Conservation (phyloP, 2,329 filamentous ascomycete genomes). For the Hypomyces rosellus region DNA sequence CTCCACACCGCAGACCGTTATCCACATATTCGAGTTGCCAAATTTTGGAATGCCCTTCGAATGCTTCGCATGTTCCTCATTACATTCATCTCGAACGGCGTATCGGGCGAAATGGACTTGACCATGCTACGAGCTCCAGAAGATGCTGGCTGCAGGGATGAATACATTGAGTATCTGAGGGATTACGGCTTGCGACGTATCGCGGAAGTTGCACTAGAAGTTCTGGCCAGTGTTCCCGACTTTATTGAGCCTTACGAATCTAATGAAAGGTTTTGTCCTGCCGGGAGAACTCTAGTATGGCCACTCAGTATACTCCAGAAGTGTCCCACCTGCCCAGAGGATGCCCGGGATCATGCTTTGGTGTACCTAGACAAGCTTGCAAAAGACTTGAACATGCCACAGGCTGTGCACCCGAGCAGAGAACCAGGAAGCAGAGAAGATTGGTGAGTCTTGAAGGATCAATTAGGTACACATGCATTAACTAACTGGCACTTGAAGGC, state of each 20-base stretch:
- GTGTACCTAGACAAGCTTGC: conserved; percentile 16
- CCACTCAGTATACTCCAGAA: conserved; percentile 17
- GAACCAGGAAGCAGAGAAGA: conserved; percentile 9
- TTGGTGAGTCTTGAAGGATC: conserved; percentile 13
- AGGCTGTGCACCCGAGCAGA: conserved; percentile 9
- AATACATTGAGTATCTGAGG: conserved; percentile 4
- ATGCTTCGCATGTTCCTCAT: conserved; percentile 20
- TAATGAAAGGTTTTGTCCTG: conserved; percentile 14
- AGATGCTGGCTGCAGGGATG: neutral
- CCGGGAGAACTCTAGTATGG: conserved; percentile 19
- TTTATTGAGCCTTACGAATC: conserved; percentile 12
- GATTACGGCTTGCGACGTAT: conserved; percentile 12
- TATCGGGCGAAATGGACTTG: neutral
- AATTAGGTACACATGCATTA: no score
- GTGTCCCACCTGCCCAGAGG: conserved; percentile 6
- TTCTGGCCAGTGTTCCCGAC: conserved; percentile 17
- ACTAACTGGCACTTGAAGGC: no score
- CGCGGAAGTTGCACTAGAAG: conserved; percentile 13
- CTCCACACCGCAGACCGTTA: conserved; percentile 15
- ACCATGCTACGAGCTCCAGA: neutral
- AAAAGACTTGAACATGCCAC: conserved; percentile 17
- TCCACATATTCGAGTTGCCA: conserved; percentile 14
- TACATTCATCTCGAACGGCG: conserved; percentile 11
- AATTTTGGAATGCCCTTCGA: conserved; percentile 21
- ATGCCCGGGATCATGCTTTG: conserved; percentile 11